phyloP scores from a whole-genome alignment of 441 rosid species.

The Eruca vesicaria region DNA sequence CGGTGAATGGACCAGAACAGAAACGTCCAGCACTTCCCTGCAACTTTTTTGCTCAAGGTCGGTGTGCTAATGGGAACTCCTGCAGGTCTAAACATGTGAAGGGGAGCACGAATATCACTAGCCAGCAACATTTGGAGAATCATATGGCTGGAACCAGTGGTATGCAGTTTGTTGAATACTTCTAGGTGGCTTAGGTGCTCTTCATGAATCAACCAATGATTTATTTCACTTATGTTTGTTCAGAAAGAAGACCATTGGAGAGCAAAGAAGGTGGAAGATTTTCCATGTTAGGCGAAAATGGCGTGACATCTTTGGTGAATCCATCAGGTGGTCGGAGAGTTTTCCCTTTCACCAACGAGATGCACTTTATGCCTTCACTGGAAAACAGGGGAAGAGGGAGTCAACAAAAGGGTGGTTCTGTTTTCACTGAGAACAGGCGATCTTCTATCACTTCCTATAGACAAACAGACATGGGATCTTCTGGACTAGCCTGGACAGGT shows the following conservation, averaged over 20 bases:
- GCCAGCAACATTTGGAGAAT: constrained; percentile 35
- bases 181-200: not conserved
- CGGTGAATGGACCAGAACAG: constrained; percentile 43
- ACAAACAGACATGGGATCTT: constrained; percentile 36
- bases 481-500: constrained; percentile 43
- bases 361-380: constrained; percentile 36
- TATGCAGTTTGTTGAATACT: constrained; percentile 38
- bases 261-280: constrained; percentile 17
- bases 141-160: constrained; percentile 37
- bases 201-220: not conserved
- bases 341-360: constrained; percentile 38
- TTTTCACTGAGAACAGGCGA: constrained; percentile 38
- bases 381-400: constrained; percentile 42
- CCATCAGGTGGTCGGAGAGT: constrained; percentile 31
- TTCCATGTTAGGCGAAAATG: constrained; percentile 1
- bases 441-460: constrained; percentile 37
- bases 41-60: constrained; percentile 73
- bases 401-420: constrained; percentile 36
- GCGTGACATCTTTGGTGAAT: constrained; percentile 23
- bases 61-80: constrained; percentile 79
- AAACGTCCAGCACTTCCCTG: constrained; percentile 60
- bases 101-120: constrained; percentile 30
- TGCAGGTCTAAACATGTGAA: constrained; percentile 83
- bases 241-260: constrained; percentile 17
- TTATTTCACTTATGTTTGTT: constrained; percentile 7